Percentiles rank a stretch among this genome's conserved stretches.
Conservation (phyloP, 31 red algal species). For the Asparagopsis taxiformis region DNA sequence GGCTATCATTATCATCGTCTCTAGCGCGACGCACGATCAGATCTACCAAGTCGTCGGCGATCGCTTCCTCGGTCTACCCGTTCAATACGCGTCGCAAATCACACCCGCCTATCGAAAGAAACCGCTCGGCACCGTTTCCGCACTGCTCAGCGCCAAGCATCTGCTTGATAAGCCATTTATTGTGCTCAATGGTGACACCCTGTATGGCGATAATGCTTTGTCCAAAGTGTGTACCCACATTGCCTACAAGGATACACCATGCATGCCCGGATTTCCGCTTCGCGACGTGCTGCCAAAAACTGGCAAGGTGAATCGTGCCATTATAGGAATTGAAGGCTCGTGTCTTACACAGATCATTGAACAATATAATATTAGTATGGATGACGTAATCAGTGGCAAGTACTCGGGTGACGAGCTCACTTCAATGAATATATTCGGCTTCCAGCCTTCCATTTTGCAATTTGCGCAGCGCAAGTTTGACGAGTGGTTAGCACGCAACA, state of each 20-base stretch:
- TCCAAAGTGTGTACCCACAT: slow-evolving; percentile 69
- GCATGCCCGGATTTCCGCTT: slow-evolving; percentile 89
- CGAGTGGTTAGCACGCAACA: slow-evolving; percentile 36
- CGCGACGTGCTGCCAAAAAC: slow-evolving; percentile 73
- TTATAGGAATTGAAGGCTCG: slow-evolving; percentile 60
- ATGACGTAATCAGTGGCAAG: slow-evolving; percentile 64
- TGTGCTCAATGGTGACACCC: slow-evolving; percentile 89
- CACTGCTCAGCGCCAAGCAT: slow-evolving; percentile 67
- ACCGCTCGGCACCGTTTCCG: slow-evolving; percentile 87
- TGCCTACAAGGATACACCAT: slow-evolving; percentile 46
- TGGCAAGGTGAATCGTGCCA: slow-evolving; percentile 80
- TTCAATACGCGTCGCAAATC: slow-evolving; percentile 68
- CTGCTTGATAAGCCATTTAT: slow-evolving; percentile 69
- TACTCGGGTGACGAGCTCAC: slow-evolving; percentile 90
- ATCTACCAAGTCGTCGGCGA: slow-evolving; percentile 75
- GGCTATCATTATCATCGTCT: slow-evolving; percentile 83
- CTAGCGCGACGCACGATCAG: slow-evolving; percentile 53
- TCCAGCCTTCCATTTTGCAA: slow-evolving; percentile 48
- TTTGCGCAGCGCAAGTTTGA: slow-evolving; percentile 74
- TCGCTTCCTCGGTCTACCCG: slow-evolving; percentile 69
- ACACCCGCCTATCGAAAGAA: slow-evolving; percentile 78
- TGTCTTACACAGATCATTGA: slow-evolving; percentile 75
- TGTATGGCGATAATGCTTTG: slow-evolving; percentile 86
- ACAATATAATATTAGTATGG: slow-evolving; percentile 85
- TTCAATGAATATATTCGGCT: slow-evolving; percentile 92